A percentile compares a stretch with the other conserved stretches of the same genome.
Evolutionary conservation across 202 grass and related monocot species (phyloP).

Genomic region (Schoenoplectus tabernaemontani): DNA sequence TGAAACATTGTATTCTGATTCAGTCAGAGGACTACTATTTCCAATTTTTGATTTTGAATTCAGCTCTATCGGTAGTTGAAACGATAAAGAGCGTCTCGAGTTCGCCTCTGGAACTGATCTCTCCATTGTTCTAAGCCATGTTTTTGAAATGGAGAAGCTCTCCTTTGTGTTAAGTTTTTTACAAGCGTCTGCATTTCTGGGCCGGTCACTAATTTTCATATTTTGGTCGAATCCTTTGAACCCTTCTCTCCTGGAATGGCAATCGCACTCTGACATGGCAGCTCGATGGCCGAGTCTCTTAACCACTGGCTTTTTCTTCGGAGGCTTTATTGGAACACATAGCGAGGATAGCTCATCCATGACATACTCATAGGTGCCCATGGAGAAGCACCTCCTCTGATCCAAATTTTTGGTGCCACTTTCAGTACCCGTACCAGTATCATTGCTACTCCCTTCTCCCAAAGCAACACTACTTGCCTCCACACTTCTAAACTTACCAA

Average conservation of each 20-base stretch:
- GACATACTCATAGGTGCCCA: constrained; percentile 90
- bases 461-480: constrained; percentile 1
- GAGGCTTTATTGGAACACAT: constrained; percentile 58
- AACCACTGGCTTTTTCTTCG: constrained; percentile 27
- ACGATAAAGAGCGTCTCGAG: constrained; percentile 42
- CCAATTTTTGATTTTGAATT: constrained; percentile 38
- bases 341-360: constrained; percentile 53
- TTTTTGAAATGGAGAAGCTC: constrained; percentile 52
- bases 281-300: constrained; percentile 37
- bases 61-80: constrained; percentile 36
- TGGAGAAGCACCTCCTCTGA: constrained; percentile 78
- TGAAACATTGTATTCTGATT: constrained; percentile 80
- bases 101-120: neutral
- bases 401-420: constrained; percentile 31
- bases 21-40: constrained; percentile 42
- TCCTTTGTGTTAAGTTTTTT: constrained; percentile 24
- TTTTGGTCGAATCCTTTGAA: constrained; percentile 41
- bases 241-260: constrained; percentile 55
- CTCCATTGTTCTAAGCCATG: constrained; percentile 30
- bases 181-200: constrained; percentile 4
- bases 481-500: constrained; percentile 61
- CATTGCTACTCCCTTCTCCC: constrained; percentile 25
- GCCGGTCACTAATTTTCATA: neutral
- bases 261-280: constrained; percentile 72
- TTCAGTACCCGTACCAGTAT: neutral